Conservation (phyloP, 768 basidiomycete genomes). For the Suillus subluteus region DNA sequence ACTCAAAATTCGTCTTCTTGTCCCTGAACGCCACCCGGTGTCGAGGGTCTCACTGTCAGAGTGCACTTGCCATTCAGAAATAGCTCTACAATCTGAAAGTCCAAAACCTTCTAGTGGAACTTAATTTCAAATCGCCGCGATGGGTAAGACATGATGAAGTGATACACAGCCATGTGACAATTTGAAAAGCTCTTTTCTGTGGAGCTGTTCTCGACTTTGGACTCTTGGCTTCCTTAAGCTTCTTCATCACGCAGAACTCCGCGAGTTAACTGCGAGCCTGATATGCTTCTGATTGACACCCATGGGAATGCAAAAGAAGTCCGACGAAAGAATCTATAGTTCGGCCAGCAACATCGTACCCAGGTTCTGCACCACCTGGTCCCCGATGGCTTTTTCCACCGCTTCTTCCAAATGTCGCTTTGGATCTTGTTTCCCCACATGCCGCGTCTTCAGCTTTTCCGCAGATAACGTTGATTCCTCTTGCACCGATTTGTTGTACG, state of each 20-base stretch:
- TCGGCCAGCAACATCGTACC: slow-evolving; percentile 95
- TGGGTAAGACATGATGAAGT: not conserved
- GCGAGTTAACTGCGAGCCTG: slow-evolving; percentile 1
- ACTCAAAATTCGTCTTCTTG: not conserved
- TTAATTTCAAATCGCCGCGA: slow-evolving; percentile 4
- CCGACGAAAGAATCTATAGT: slow-evolving; percentile 50
- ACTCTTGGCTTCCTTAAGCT: not conserved
- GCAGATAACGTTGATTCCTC: slow-evolving; percentile 95
- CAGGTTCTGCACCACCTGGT: slow-evolving; percentile 94
- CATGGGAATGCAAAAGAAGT: slow-evolving; percentile 19
- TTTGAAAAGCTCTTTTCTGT: not conserved
- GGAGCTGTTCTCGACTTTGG: not conserved
- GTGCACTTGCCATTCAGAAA: not conserved
- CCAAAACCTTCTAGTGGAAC: slow-evolving; percentile 5
- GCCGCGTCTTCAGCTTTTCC: slow-evolving; percentile 95
- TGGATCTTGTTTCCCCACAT: slow-evolving; percentile 97
- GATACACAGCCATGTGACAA: slow-evolving; percentile 4
- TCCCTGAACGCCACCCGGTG: slow-evolving; percentile 3
- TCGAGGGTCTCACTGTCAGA: not conserved
- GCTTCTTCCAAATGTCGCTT: slow-evolving; percentile 98
- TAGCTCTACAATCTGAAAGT: slow-evolving; percentile 3
- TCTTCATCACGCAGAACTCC: slow-evolving; percentile 1
- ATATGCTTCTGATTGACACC: slow-evolving; percentile 2
- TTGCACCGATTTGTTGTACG: slow-evolving; percentile 97
- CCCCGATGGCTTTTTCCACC: slow-evolving; percentile 97